Evolutionary conservation across 305 asterid species (phyloP), one percentile per base, ranked within the genome.

Genomic region (Fraxinus floribunda): DNA sequence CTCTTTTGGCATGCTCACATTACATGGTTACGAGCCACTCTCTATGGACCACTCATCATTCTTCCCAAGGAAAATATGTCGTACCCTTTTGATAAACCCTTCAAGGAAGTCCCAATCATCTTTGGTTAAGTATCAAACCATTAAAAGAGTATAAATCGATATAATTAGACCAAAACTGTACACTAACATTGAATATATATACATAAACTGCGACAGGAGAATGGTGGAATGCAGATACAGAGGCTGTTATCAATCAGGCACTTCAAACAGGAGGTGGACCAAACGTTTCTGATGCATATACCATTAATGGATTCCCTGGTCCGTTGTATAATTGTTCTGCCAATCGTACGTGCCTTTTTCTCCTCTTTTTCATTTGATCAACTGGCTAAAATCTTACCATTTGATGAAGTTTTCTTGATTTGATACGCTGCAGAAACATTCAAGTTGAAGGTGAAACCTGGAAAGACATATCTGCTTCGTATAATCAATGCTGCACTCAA

Each of bases 401-500:
- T 4, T 49, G 60, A 15, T 15, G 60, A 18, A 16, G 8, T 36
- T 44, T 0, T 82, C 41, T 38, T 24, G 35, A 9, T 60, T 18
- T 55, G 66, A n/a, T n/a, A 6, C 29, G 2, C 7, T 86, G 60
- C 85, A 89, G 92, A 85, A 32, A 88, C 89, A 7, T 89, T 83
- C 55, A 89, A 83, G 86, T 79, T 86, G 49, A 89, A 81, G 78
- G 91, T 88, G 77, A 86, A 81, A 80, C 85, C 88, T 4, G 88
- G 88, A 13, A 88, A 88, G 81, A 84, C 89, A 29, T 89, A 89
- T 80, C 78, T 89, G 9, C 88, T 89, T 7, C 88, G 92, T 3
- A 36, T 89, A 68, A 86, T 89, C 86, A 89, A 87, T 16, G 90
- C 89, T 84, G 92, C 92, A 75, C 88, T 89, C 79, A 88, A 89